These are phyloP conservation scores for Peribolospora baueri DNA, from an alignment of 768 basidiomycete genomes.

Conservation along the genomic window DNA sequence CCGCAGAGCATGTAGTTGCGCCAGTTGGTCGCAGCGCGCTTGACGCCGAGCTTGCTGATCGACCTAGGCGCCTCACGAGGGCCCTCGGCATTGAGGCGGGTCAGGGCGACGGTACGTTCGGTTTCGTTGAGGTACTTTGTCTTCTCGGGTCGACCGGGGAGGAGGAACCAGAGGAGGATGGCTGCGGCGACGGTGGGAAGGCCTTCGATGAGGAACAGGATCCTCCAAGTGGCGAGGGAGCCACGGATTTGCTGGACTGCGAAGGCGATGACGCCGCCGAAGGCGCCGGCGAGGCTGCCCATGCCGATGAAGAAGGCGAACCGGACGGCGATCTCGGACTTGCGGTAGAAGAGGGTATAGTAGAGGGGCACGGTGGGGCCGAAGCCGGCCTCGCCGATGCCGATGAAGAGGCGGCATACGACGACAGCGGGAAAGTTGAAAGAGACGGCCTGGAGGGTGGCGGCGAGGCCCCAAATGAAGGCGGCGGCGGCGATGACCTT, in stretches of 20 bases:
- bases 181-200: constrained; percentile 20
- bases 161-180: constrained; percentile 20
- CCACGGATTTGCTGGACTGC: constrained; percentile 16
- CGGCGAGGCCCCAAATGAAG: constrained; percentile 21
- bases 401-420: constrained; percentile 21
- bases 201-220: constrained; percentile 25
- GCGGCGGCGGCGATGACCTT: constrained; percentile 20
- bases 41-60: constrained; percentile 20
- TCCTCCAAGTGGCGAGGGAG: constrained; percentile 8
- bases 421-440: constrained; percentile 18
- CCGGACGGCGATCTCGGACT: constrained; percentile 21
- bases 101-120: constrained; percentile 19
- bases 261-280: constrained; percentile 8
- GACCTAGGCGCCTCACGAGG: constrained; percentile 12
- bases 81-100: constrained; percentile 17
- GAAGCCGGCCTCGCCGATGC: constrained; percentile 12
- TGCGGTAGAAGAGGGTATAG: constrained; percentile 18
- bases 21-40: constrained; percentile 18
- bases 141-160: constrained; percentile 21
- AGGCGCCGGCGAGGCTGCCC: constrained; percentile 15
- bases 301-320: constrained; percentile 22
- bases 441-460: constrained; percentile 19
- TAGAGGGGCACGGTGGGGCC: constrained; percentile 14
- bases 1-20: constrained; percentile 18
- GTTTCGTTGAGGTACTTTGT: constrained; percentile 19